phyloP scores from a whole-genome alignment of 2,329 filamentous ascomycete species.

The Lachnellula occidentalis region DNA sequence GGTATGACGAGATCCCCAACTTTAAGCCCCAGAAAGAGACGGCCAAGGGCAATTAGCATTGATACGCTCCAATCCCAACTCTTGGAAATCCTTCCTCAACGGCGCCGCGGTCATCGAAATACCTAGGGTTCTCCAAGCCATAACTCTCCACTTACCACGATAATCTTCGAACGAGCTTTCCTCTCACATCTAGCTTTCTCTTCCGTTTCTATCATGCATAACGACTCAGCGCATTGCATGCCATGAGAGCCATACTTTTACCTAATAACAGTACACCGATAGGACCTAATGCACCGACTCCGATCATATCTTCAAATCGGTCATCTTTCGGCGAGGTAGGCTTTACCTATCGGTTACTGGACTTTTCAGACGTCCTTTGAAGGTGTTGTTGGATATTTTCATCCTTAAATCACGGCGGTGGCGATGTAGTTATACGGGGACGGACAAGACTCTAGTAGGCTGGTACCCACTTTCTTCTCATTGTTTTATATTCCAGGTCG shows the following conservation, averaged over 20 bases:
- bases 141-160: not conserved
- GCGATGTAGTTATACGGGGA: too few relatives aligned
- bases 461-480: too few relatives aligned
- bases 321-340: too few relatives aligned
- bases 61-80: not conserved
- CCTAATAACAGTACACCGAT: too few relatives aligned
- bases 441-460: too few relatives aligned
- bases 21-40: constrained; percentile 64
- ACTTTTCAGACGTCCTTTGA: too few relatives aligned
- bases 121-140: not conserved
- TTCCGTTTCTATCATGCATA: not conserved
- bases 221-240: not conserved
- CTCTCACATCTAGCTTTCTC: not conserved
- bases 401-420: too few relatives aligned
- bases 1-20: constrained; percentile 81
- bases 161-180: not conserved
- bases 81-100: not conserved
- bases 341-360: too few relatives aligned
- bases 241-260: too few relatives aligned
- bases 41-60: constrained; percentile 23
- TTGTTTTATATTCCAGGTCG: not conserved
- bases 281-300: too few relatives aligned
- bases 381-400: too few relatives aligned
- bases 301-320: too few relatives aligned
- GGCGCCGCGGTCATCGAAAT: not conserved